Base-by-base conservation (phyloP, 2,329 filamentous ascomycete species). In the Westerdykella sp. region DNA sequence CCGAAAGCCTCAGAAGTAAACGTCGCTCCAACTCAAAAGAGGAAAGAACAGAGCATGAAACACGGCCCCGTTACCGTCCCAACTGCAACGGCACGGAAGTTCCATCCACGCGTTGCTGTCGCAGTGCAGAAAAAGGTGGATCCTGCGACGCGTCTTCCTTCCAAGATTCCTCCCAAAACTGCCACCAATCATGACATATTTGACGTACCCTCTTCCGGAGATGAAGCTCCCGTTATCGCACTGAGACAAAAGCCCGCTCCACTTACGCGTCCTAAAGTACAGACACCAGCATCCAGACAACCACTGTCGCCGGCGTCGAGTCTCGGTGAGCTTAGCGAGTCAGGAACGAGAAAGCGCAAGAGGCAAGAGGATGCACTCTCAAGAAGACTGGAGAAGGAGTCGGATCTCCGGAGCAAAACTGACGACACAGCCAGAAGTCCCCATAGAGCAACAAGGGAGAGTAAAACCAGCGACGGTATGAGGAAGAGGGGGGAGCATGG, bases 261-360 rank as follows among this genome's bases (percentile, higher is more conserved):
- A 28, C 2, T 28, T 5, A 36, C 25, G 32, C 21, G 15, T 23
- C 30, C 45, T 1, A 34, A 31, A 21, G 30, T 35, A 21, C 6
- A 28, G 7, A 4, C 11, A 28, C 46, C 6, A 42, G 31, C 5
- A 38, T 14, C 3, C 41, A 34, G 14, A 37, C 36, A 5, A 44
- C 46, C 11, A 53, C 46, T 7, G 54, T 48, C 22, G 40, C 44
- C 2, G 45, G 42, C 1, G 40, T 39, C 0, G 57, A 60, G 7
- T 59, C 62, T 2, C 4, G 25, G 25, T 28, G 25, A 28, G 25
- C 25, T 28, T 28, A 28, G 25, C 25, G 25, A 28, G 7, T 28
- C 25, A 10, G 25, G 25, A 28, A 28, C 25, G 13, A 58, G 55
- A 28, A 65, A 62, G 45, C 57, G 63, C 14, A 67, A 65, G 45